phyloP scores from a whole-genome alignment of 208 protist genomes.

The Naegleria lovaniensis region DNA sequence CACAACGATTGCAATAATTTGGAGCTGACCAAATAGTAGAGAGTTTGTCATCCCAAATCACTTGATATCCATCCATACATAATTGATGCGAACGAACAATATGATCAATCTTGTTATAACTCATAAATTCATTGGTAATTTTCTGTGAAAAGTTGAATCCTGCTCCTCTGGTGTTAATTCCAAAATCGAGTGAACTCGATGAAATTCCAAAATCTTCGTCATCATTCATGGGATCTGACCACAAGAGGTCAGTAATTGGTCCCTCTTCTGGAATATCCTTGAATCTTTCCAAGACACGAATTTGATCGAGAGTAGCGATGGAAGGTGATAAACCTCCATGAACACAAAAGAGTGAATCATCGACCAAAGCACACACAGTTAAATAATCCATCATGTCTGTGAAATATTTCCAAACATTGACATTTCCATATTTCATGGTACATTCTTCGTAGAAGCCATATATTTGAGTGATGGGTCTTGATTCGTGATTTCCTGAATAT shows the following conservation, averaged over 20 bases:
- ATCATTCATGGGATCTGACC: conserved; percentile 78
- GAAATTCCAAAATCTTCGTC: neutral
- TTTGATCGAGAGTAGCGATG: conserved; percentile 70
- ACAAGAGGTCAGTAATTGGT: conserved; percentile 83
- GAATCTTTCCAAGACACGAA: conserved; percentile 58
- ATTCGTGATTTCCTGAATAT: conserved; percentile 59
- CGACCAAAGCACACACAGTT: conserved; percentile 57
- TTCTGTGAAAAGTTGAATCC: conserved; percentile 62
- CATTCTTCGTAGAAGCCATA: conserved; percentile 88
- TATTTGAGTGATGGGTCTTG: conserved; percentile 67
- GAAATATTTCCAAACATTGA: conserved; percentile 55
- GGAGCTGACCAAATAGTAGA: conserved; percentile 93
- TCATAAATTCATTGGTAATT: conserved; percentile 58
- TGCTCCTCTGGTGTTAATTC: conserved; percentile 48
- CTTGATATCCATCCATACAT: conserved; percentile 67
- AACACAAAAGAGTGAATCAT: conserved; percentile 73
- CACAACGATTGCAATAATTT: conserved; percentile 96
- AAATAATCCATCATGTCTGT: conserved; percentile 73
- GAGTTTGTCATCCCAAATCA: conserved; percentile 51
- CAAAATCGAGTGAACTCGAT: neutral
- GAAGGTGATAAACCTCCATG: conserved; percentile 86
- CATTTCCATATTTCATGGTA: conserved; percentile 75
- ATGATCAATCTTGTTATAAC: conserved; percentile 59
- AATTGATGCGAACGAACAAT: conserved; percentile 75
- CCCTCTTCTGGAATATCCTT: conserved; percentile 83